Base-by-base conservation (phyloP, 164 flowering plant species). In the Malania oleifera region DNA sequence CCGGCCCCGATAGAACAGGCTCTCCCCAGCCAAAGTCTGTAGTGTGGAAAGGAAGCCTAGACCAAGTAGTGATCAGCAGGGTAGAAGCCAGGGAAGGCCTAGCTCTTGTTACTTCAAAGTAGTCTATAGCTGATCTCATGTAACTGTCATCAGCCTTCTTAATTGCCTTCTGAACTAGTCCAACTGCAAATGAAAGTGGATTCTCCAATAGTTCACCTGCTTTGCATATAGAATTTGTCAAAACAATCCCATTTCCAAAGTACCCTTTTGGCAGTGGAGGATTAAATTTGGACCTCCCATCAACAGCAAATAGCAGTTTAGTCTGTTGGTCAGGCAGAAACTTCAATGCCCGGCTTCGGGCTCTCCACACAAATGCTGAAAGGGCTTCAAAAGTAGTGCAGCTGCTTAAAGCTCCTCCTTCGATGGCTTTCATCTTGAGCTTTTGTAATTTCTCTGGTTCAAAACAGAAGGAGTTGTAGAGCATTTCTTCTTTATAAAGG, bases 81-180 rank as follows among this genome's bases (percentile, higher is more conserved):
- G 70, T 61, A 0, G 60, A 39, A 27, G 59, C 50, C 38, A 54
- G 26, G 23, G 59, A 54, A 35, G 43, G 69, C 62, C 53, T 55
- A 7, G 60, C 64, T 54, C 64, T 67, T 22, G 67, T 74, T 1
- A 49, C 57, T 53, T 82, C 84, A 25, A 65, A 63, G 45, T 75
- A 70, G 56, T 82, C 84, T 1, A 82, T 75, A 13, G 77, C 77
- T 0, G 82, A 79, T 60, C 80, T 77, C 63, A 82, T 70, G 55
- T 73, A 79, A 3, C 34, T 38, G 8, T 77, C 80, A 0, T 68
- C 75, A 3, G 79, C 75, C 57, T 48, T 58, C 39, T 67, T 57
- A 0, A 79, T 52, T 0, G 79, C 73, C 8, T 76, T 62, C 31
- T 74, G 79, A 27, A 82, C 77, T 10, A 59, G 40, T n/a, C 49